Conservation (phyloP, 495 filamentous ascomycete species). For the Thermochaetoides thermophila region DNA sequence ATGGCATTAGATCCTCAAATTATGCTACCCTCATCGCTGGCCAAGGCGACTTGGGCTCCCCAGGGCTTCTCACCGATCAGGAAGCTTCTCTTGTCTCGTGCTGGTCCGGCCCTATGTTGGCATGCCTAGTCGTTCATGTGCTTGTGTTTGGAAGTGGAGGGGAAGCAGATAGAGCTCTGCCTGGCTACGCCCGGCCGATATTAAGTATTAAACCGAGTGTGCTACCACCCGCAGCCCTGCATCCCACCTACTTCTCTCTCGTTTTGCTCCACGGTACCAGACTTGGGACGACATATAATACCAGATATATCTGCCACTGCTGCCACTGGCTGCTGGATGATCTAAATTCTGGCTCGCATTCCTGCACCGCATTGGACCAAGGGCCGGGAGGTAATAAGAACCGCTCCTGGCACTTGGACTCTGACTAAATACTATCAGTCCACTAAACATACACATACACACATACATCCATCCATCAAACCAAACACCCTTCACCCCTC, state of each 20-base stretch:
- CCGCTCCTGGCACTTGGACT: background rate
- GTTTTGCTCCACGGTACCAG: conserved; percentile 22
- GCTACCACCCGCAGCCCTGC: too few species aligned
- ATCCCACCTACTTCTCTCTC: conserved; percentile 7
- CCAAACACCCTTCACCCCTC: too few species aligned
- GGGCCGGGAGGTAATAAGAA: conserved; percentile 11
- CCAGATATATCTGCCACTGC: conserved; percentile 23
- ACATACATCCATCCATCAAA: too few species aligned
- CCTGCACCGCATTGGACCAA: conserved; percentile 15
- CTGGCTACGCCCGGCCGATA: too few species aligned
- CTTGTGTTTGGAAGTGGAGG: conserved; percentile 30
- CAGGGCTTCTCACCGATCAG: conserved; percentile 29
- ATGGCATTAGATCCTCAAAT: conserved; percentile 44
- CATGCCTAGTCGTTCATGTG: conserved; percentile 32
- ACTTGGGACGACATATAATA: conserved; percentile 39
- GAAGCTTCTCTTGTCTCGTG: conserved; percentile 31
- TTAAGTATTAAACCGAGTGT: conserved; percentile 28
- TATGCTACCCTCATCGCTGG: conserved; percentile 38
- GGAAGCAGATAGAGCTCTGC: too few species aligned
- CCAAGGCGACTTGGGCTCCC: conserved; percentile 29
- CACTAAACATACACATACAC: too few species aligned
- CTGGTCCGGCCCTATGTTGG: too few species aligned
- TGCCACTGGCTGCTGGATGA: conserved; percentile 17
- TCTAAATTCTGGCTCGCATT: conserved; percentile 19
- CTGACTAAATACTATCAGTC: conserved; percentile 1